Evolutionary conservation across 805 yeast genomes (phyloP), one percentile per base, ranked within the genome.

Genomic region (Yamadazyma tumulicola): DNA sequence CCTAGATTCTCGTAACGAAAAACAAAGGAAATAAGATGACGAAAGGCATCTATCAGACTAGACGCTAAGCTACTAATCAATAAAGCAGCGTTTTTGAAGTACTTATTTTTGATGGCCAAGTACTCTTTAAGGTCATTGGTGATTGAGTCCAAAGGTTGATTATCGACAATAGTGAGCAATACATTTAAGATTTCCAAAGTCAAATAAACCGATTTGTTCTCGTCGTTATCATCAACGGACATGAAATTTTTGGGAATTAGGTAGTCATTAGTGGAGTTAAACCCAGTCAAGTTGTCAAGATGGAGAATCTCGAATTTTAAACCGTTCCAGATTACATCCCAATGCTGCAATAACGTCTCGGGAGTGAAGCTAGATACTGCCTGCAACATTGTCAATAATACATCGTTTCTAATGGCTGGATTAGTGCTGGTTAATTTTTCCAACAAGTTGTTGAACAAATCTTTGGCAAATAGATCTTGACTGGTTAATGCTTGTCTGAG

Each of bases 221-320:
- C 71, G 33, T 64, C 67, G 6, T 52, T 37, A 36, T 64, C 67
- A 13, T 59, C 63, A 12, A 51, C 52, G 7, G 7, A 6, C 14
- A 8, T 7, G 26, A 48, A 52, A 35, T 53, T 39, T 3, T 41
- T 42, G 0, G 67, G 65, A 10, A 64, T 46, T 4, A 65, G 46
- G 8, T 6, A 10, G 6, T 34, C 33, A 27, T 43, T 46, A 1
- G 45, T 36, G 3, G 67, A 51, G 26, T 45, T 43, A 46, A 64
- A 57, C 6, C 52, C 39, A 6, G 19, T 27, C 5, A 34, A 33
- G 17, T 35, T 49, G 37, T 83, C 85, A 26, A 80, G 81, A 54
- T 91, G 95, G 37, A 91, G 63, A n/a, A 91, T 71, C 56, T 91
- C 96, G 54, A 77, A 88, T 54, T 91, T 91, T 34, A 91, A 62